These are phyloP conservation scores for Rhododendron mucronatum DNA, from an alignment of 148 eudicot genomes.

Conservation along the genomic window DNA sequence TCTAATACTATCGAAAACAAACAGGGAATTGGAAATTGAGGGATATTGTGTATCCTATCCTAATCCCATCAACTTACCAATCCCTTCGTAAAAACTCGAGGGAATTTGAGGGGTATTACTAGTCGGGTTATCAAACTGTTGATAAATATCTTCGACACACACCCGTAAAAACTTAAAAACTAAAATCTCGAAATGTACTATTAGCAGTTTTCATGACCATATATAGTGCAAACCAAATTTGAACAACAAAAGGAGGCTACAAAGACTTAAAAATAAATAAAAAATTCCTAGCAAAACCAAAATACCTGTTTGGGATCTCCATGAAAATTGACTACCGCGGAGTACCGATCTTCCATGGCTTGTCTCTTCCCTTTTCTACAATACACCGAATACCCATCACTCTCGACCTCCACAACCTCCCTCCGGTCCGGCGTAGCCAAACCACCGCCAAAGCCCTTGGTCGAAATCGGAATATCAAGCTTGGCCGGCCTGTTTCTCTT, in stretches of 20 bases:
- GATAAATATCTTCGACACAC: no score
- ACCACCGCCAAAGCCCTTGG: slow-evolving; percentile 22
- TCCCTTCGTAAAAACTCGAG: no score
- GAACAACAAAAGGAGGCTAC: not conserved
- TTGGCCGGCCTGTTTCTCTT: slow-evolving; percentile 81
- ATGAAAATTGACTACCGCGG: slow-evolving; percentile 39
- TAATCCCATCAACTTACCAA: no score
- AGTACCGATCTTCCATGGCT: slow-evolving; percentile 82
- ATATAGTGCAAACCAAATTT: not conserved
- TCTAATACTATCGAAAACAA: no score
- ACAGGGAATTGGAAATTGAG: no score
- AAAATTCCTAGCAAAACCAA: not conserved
- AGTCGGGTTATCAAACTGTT: not conserved
- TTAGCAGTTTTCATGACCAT: not conserved
- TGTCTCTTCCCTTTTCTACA: slow-evolving; percentile 81
- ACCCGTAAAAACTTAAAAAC: no score
- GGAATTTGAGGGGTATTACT: no score
- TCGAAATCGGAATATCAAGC: slow-evolving; percentile 54
- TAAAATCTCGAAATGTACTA: not conserved
- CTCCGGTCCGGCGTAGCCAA: slow-evolving; percentile 18
- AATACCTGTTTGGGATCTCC: slow-evolving; percentile 77
- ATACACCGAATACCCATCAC: slow-evolving; percentile 73
- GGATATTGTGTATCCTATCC: no score
- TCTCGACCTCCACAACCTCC: slow-evolving; percentile 46
- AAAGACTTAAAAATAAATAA: not conserved